Base-by-base conservation (phyloP, 2,329 filamentous ascomycete genomes). In the Monosporascus sp. region DNA sequence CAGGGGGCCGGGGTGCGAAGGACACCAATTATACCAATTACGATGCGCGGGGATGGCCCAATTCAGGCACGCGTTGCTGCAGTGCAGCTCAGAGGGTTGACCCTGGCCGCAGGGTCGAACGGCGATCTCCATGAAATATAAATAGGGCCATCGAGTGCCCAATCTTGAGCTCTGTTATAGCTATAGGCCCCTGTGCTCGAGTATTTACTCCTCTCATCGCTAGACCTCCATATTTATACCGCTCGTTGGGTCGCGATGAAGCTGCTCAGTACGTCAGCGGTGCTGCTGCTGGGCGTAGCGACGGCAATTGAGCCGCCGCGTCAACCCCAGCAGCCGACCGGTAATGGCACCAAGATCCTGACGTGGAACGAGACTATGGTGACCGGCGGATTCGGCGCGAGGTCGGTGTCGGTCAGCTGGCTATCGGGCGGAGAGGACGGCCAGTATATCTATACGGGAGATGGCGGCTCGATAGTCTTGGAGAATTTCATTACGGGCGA, bases 291-390 rank as follows among this genome's bases (percentile, higher is more conserved):
- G 15, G 53, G 51, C 20, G 51, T 55, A 22, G 63, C 58, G 39
- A 37, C 56, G 8, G 73, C 74, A 39, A 73, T 78, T 61, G 74
- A 80, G 25, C 78, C 79, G 46, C 72, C 78, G 5, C 76, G 82
- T 35, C 69, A 75, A 49, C 78, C 81, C 8, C 71, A 77, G 54
- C 78, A 81, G 51, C 82, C 83, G 4, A 71, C 72, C 4, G 81
- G 81, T 22, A 77, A 76, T 55, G 82, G 82, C 7, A 71, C 76
- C 31, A 79, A 78, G 49, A 72, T 83, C 6, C 68, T 86, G 54
- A 80, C 73, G 0, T 87, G 80, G 73, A 84, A 84, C 61, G 77
- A 84, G 63, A 84, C 81, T 1, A 78, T 79, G 9, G 70, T 76
- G 0, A 66, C 63, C 15, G 69, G 73, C 27, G 72, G 65, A 6